Evolutionary conservation across 2,329 filamentous ascomycete species (phyloP).

Genomic region (Coniosporium tulheliwenetii): DNA sequence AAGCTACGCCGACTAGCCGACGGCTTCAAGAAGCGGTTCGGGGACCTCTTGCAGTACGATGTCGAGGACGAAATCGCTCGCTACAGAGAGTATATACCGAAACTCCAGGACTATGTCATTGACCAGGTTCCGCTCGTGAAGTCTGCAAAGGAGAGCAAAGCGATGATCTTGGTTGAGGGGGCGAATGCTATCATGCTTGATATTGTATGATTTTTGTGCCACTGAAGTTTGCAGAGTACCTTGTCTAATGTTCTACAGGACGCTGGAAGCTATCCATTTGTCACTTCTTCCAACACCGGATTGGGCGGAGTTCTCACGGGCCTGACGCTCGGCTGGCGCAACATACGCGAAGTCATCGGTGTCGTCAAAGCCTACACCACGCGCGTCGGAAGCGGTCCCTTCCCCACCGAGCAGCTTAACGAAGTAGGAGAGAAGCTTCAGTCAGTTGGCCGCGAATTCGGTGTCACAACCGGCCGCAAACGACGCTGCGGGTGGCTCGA

Average conservation of each 20-base stretch:
- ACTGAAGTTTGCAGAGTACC: too few relatives aligned
- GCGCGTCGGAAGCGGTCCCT: slow-evolving; percentile 39
- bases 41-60: slow-evolving; percentile 50
- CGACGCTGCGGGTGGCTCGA: slow-evolving; percentile 52
- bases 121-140: slow-evolving; percentile 52
- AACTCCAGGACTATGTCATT: slow-evolving; percentile 44
- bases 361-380: slow-evolving; percentile 57
- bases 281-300: slow-evolving; percentile 44
- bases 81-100: slow-evolving; percentile 42
- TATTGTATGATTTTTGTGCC: slow-evolving; percentile 17
- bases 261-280: slow-evolving; percentile 40
- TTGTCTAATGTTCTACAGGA: neutral
- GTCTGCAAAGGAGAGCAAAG: slow-evolving; percentile 41
- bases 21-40: slow-evolving; percentile 54
- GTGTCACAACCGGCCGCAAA: slow-evolving; percentile 42
- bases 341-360: slow-evolving; percentile 46
- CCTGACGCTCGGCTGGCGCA: slow-evolving; percentile 43
- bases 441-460: slow-evolving; percentile 37
- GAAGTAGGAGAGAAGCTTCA: slow-evolving; percentile 41
- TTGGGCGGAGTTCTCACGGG: slow-evolving; percentile 48
- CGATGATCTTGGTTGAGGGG: slow-evolving; percentile 52
- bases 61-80: slow-evolving; percentile 51
- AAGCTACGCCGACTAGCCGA: slow-evolving; percentile 46
- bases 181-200: slow-evolving; percentile 55
- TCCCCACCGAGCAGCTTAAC: slow-evolving; percentile 51